phyloP scores from a whole-genome alignment of 2,329 filamentous ascomycete genomes.

The Aspergillus carbonarius region DNA sequence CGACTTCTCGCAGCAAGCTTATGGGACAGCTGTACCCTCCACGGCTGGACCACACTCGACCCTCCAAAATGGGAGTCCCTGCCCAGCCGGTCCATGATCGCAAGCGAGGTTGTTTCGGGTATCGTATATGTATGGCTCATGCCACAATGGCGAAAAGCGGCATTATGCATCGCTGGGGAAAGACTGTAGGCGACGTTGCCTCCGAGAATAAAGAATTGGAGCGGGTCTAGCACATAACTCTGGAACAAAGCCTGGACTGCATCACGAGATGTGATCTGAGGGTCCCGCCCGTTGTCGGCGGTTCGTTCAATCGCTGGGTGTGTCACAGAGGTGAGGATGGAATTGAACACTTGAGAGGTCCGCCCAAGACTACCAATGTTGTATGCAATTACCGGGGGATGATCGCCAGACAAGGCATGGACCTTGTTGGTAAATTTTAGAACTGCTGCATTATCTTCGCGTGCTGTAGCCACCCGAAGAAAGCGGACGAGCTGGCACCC shows the following conservation, averaged over 20 bases:
- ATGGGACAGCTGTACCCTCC: constrained; percentile 41
- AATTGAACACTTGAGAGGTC: constrained; percentile 47
- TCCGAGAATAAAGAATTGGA: constrained; percentile 45
- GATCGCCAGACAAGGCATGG: constrained; percentile 29
- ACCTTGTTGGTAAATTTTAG: constrained; percentile 40
- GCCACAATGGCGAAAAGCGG: constrained; percentile 40
- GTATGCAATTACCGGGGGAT: constrained; percentile 41
- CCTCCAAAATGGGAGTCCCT: constrained; percentile 42
- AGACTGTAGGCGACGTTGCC: constrained; percentile 44
- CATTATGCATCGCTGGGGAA: constrained; percentile 46
- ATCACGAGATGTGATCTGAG: constrained; percentile 39
- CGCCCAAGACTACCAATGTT: constrained; percentile 42
- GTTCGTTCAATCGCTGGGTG: constrained; percentile 36
- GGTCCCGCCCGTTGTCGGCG: constrained; percentile 26
- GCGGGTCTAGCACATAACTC: constrained; percentile 42
- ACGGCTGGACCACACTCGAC: constrained; percentile 45
- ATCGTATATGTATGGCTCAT: constrained; percentile 43
- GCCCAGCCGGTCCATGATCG: constrained; percentile 38
- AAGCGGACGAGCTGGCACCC: constrained; percentile 43
- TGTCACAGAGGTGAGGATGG: constrained; percentile 42
- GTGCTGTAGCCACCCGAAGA: constrained; percentile 33
- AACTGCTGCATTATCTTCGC: constrained; percentile 40
- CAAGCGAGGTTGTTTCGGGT: constrained; percentile 36
- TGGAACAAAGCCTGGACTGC: constrained; percentile 41
- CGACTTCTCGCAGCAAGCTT: constrained; percentile 40